Percentiles rank a stretch among this genome's conserved stretches.
phyloP scores from a whole-genome alignment of 345 rosid species.

The Bruguiera parviflora region DNA sequence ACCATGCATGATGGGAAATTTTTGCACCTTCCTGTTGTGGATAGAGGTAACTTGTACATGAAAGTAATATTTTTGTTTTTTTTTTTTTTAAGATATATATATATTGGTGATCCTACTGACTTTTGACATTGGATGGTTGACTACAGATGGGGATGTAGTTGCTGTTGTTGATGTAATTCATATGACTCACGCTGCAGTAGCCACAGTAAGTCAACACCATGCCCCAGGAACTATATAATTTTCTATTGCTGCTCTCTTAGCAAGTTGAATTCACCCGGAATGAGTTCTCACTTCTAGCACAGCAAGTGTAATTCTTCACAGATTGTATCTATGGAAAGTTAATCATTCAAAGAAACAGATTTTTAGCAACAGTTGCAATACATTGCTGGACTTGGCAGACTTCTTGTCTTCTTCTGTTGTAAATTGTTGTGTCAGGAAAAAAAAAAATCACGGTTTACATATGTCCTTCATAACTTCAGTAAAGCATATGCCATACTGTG shows the following conservation, averaged over 20 bases:
- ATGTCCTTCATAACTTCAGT: neutral
- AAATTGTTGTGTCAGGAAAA: no score
- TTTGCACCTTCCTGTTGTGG: conserved; percentile 91
- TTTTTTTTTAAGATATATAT: neutral
- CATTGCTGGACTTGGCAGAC: no score
- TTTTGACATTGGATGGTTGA: conserved; percentile 19
- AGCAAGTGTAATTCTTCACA: neutral
- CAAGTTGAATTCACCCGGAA: conserved; percentile 8
- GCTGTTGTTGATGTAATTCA: conserved; percentile 87
- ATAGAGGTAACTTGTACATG: conserved; percentile 52
- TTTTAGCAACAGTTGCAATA: no score
- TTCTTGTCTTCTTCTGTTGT: no score
- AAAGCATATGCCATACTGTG: neutral
- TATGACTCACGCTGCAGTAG: conserved; percentile 93
- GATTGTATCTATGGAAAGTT: no score
- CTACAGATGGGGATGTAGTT: conserved; percentile 75
- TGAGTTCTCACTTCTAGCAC: conserved; percentile 2
- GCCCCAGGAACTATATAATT: conserved; percentile 6
- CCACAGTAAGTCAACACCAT: conserved; percentile 61
- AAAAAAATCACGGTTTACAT: no score
- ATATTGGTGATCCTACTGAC: conserved; percentile 4
- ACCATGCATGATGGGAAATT: conserved; percentile 96
- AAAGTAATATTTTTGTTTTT: neutral
- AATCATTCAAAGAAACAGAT: no score
- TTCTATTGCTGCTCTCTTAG: neutral